Base-by-base conservation (phyloP, 2,329 filamentous ascomycete genomes). In the Trichoderma koningiopsis region DNA sequence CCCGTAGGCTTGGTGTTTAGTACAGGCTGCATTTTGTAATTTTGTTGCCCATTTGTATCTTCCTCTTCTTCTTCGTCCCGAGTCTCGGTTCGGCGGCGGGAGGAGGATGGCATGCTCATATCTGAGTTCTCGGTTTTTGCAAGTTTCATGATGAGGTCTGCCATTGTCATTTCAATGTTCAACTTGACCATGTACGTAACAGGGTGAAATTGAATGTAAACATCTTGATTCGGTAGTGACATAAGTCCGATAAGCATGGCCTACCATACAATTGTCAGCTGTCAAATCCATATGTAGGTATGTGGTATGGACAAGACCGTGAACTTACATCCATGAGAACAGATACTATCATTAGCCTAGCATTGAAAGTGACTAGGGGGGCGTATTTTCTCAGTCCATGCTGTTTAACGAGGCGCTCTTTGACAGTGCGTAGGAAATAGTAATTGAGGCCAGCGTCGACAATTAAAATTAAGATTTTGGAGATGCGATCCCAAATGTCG, bases 131-230 rank as follows among this genome's bases (percentile, higher is more conserved):
- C 63, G n/a, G 53, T 55, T 27, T n/a, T 68, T 0, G 65, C 77
- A 2, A 83, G 75, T 63, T 81, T 81, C 33, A 76, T 81, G 66
- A 86, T 86, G 29, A 86, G 80, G 29, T 82, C 81, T 33, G 84
- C 83, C 83, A 86, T 86, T 24, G 81, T 80, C 73, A 86, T 80
- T 71, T 86, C 84, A 71, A 86, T 86, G 71, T 86, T 82, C 19
- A 86, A 80, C 70, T 86, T 86, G 64, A 85, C 79, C 31, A 85
- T 80, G 71, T 86, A 86, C 2, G 83, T 83, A 3, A 86, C 77
- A 0, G 84, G 84, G 37, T 85, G 82, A 71, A 86, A 85, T 72
- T 85, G 83, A 47, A 85, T 82, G 71, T 84, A 78, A n/a, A 80
- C 77, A 22, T 73, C 70, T 70, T 78, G 76, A 59, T 80, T 66